Evolutionary conservation across 2,329 filamentous ascomycete species (phyloP), one percentile per base, ranked within the genome.

Genomic region (Cladosporium sp.): DNA sequence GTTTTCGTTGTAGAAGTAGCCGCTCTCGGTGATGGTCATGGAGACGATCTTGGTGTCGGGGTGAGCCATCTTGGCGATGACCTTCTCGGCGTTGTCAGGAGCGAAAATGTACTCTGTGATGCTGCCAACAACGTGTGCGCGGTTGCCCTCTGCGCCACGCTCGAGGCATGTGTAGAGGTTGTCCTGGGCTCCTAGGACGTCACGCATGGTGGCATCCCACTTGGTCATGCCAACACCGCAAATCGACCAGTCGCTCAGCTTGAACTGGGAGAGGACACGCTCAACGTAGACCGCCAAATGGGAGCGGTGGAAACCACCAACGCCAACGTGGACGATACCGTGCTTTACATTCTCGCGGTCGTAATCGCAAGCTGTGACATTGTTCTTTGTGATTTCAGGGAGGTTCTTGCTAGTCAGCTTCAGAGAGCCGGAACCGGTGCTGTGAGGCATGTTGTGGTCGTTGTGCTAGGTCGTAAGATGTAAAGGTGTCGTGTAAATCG

Each of bases 1-100:
- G 79, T 85, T 84, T 73, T 85, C 83, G 73, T 85, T 84, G 78
- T 85, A 85, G 78, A 83, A 85, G 80, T 85, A 85, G 68, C 83
- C 83, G 71, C 81, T 84, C 77, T 85, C 83, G 52, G 83, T 85
- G 73, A 85, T 85, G 72, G 83, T 85, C 74, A 85, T 73, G 18
- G 83, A 85, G 36, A 85, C 83, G 67, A 85, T 85, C 72, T 80
- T 81, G 14, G 83, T 85, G 71, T 85, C 82, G 0, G 81, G 78
- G 76, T 84, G 79, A 1, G 83, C 83, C 83, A 85, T 84, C 79
- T 85, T 85, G 71, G 79, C 80, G 36, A 85, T 80, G 67, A 85
- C 83, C 41, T 82, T 82, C 76, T 83, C 79, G 59, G 81, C 80
- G 74, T 84, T 71, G 70, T 84, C 83, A 5, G 83, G 83, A 0